Evolutionary conservation across 225 moss, liverwort and hornwort species (phyloP).

Genomic region (Polytrichum formosum): DNA sequence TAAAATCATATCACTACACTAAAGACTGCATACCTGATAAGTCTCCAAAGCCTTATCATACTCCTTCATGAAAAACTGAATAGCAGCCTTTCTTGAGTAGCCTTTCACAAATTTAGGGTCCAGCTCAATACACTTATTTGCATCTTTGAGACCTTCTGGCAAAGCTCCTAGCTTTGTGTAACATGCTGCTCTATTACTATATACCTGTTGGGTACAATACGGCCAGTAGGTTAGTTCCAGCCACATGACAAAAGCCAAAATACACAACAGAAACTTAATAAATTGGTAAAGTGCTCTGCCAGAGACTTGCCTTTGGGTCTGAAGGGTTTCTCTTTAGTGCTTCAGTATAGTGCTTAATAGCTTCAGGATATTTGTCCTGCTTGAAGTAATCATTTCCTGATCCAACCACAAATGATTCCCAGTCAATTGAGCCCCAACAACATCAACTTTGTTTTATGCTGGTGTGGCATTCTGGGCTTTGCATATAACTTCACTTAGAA

Average conservation of each 20-base stretch:
- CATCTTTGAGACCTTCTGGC: slow-evolving; percentile 95
- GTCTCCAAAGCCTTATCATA: slow-evolving; percentile 93
- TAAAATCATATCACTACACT: too few relatives aligned
- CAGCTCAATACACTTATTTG: slow-evolving; percentile 90
- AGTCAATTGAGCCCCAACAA: too few relatives aligned
- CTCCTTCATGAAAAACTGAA: slow-evolving; percentile 99
- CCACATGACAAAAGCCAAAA: too few relatives aligned
- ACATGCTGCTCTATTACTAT: slow-evolving; percentile 95
- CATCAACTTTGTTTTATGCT: too few relatives aligned
- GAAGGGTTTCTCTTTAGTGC: slow-evolving; percentile 86
- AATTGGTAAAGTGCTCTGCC: too few relatives aligned
- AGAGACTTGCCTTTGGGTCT: slow-evolving; percentile 67
- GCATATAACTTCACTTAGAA: too few relatives aligned
- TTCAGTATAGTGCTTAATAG: slow-evolving; percentile 76
- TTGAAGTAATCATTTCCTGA: slow-evolving; percentile 93
- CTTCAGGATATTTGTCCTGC: slow-evolving; percentile 88
- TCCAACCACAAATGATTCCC: background rate
- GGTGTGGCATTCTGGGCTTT: too few relatives aligned
- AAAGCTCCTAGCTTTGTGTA: slow-evolving; percentile 97
- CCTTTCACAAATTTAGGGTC: slow-evolving; percentile 83
- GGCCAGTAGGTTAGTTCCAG: background rate
- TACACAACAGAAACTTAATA: too few relatives aligned
- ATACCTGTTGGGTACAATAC: slow-evolving; percentile 50
- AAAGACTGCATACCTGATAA: slow-evolving; percentile 57
- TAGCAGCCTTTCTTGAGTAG: slow-evolving; percentile 92